A percentile compares a stretch with the other conserved stretches of the same genome.
Evolutionary conservation across 73 alveolate species (phyloP).

Genomic region (Tetrahymena malaccensis): DNA sequence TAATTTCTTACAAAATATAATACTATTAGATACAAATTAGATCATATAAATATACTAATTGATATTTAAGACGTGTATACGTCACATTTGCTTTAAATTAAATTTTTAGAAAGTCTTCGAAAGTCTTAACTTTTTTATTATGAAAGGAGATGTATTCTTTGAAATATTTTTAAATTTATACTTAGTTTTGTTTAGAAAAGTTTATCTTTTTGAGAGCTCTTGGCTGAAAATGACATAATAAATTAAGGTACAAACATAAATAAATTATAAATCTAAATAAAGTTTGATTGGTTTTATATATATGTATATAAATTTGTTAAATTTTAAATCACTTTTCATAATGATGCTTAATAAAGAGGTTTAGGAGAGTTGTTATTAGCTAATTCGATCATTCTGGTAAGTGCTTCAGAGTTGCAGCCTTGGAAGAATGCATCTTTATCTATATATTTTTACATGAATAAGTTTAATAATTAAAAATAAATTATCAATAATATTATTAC

Average conservation of each 20-base stretch:
- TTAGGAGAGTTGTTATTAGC: neutral
- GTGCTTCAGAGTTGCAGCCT: neutral
- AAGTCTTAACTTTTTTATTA: neutral
- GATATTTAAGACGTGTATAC: neutral
- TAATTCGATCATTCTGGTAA: neutral
- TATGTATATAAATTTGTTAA: neutral
- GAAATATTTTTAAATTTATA: neutral
- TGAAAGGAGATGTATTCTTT: neutral
- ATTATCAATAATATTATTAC: neutral
- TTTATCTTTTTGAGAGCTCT: neutral
- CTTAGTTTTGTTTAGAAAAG: neutral
- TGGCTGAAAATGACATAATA: neutral
- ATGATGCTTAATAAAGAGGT: neutral
- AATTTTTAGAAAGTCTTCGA: neutral
- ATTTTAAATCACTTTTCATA: neutral
- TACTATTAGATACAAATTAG: neutral
- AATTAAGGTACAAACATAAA: neutral
- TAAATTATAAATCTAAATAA: neutral
- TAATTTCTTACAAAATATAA: neutral
- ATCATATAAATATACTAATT: neutral
- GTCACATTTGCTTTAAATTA: neutral
- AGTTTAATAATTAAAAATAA: neutral
- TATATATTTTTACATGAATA: neutral
- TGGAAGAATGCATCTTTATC: neutral
- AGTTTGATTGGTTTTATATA: neutral